These are phyloP conservation scores for Tephrocybe sp. DNA, from an alignment of 768 basidiomycete genomes.

Conservation along the genomic window DNA sequence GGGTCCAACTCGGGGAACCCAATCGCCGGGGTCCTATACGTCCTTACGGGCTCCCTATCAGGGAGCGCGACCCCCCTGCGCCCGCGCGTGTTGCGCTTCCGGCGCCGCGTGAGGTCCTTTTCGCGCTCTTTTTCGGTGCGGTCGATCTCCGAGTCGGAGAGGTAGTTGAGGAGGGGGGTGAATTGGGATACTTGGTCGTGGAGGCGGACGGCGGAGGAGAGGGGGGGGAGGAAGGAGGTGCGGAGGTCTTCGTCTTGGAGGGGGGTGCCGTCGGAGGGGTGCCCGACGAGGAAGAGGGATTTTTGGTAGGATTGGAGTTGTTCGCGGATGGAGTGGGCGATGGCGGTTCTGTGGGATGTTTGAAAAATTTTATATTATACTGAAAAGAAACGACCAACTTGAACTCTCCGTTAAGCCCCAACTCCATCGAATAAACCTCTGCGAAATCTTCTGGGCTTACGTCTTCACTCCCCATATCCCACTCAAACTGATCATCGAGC, in stretches of 20 bases:
- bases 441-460: conserved; percentile 94
- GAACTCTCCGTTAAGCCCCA: conserved; percentile 93
- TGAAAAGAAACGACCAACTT: conserved; percentile 50
- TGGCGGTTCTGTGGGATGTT: conserved; percentile 72
- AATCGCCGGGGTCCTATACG: conserved; percentile 86
- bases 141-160: conserved; percentile 88
- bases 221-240: conserved; percentile 83
- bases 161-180: conserved; percentile 87
- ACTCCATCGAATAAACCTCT: conserved; percentile 78
- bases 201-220: conserved; percentile 68
- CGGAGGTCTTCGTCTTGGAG: conserved; percentile 92
- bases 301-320: conserved; percentile 92
- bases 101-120: conserved; percentile 84
- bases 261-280: conserved; percentile 75
- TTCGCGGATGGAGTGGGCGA: conserved; percentile 94
- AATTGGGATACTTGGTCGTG: conserved; percentile 76
- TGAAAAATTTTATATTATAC: conserved; percentile 1
- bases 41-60: conserved; percentile 90
- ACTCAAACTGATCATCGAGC: conserved; percentile 96
- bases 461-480: conserved; percentile 83
- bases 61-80: conserved; percentile 81
- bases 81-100: conserved; percentile 83
- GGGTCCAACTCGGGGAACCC: conserved; percentile 81
- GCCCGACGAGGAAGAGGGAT: conserved; percentile 87
- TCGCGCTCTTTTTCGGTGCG: conserved; percentile 90